Evolutionary conservation across 176 grass and related monocot genomes (phyloP), one percentile per base, ranked within the genome.

Genomic region (Phoenix dactylifera): DNA sequence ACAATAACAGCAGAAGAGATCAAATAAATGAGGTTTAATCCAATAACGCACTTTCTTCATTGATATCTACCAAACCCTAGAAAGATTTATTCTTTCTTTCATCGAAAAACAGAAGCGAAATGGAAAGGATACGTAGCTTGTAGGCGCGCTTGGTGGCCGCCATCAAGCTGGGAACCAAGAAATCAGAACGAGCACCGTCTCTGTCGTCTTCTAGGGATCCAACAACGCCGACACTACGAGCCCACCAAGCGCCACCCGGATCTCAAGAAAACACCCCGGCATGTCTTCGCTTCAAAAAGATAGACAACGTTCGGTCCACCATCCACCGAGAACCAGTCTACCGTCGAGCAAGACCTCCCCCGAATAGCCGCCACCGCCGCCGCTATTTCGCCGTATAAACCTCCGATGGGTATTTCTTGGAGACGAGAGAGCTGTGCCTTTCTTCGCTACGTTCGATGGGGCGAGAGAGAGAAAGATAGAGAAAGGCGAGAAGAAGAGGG

Each of bases 41-140:
- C 9, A 44, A 44, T 12, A 44, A 44, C 6, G 35, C 35, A 12
- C 35, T 12, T 14, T 14, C 35, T 44, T 12, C 1, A 44, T 44
- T 14, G 10, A 44, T 44, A 2, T 44, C 10, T 44, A 14, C 9
- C 35, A 3, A 44, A 44, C 5, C 28, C 28, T 30, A 30, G 5
- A 6, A 30, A 7, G 35, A 12, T 44, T 44, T 12, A 9, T 12
- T 44, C 9, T 12, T 44, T 1, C 35, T 12, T 9, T 44, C 35
- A 44, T 14, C 35, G 35, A 44, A 35, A 28, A 44, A 44, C 32
- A 66, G 26, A 70, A 62, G n/a, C 1, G 14, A 57, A 9, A 63
- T 1, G 59, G 57, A 59, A 75, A 84, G 92, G 92, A 96, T 96
- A 96, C 92, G 92, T 67, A 96, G 92, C 81, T 96, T 96, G 92